These are phyloP conservation scores for Clathrospora elynae DNA, from an alignment of 2,329 filamentous ascomycete genomes.

Conservation along the genomic window DNA sequence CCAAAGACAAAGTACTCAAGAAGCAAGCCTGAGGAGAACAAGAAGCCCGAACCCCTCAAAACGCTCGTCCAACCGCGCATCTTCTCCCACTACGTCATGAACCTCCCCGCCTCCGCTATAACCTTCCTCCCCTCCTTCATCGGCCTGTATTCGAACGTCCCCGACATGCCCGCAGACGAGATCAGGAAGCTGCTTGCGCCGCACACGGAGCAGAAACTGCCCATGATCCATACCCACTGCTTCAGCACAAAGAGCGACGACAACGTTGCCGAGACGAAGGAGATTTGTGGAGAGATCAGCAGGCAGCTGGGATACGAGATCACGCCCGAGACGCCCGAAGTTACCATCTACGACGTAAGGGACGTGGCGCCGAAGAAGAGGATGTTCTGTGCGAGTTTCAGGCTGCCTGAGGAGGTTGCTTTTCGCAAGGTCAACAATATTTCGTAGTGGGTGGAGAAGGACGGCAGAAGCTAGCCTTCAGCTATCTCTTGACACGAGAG, in stretches of 20 bases:
- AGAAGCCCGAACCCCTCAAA: constrained; percentile 42
- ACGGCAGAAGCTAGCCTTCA: too few relatives aligned
- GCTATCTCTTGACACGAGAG: too few relatives aligned
- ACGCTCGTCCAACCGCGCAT: constrained; percentile 66
- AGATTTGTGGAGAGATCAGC: constrained; percentile 71
- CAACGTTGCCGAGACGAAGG: constrained; percentile 62
- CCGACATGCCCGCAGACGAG: constrained; percentile 26
- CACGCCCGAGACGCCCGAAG: constrained; percentile 61
- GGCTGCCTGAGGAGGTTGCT: constrained; percentile 79
- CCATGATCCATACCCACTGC: constrained; percentile 91
- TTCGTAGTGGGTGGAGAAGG: neutral
- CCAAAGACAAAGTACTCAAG: constrained; percentile 43
- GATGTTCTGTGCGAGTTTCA: constrained; percentile 96
- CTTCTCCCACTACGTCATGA: constrained; percentile 97
- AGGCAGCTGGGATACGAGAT: constrained; percentile 65
- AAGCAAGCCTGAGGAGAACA: constrained; percentile 23
- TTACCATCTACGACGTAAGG: constrained; percentile 69
- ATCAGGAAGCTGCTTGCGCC: constrained; percentile 41
- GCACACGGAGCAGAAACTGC: constrained; percentile 64
- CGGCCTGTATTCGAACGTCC: constrained; percentile 74
- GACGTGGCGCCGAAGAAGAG: constrained; percentile 91
- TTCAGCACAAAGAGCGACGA: constrained; percentile 84
- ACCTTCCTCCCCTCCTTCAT: constrained; percentile 79
- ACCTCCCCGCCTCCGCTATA: constrained; percentile 87
- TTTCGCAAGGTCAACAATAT: constrained; percentile 67